phyloP scores from a whole-genome alignment of 371 early-diverging fungal species.

The Haplosporangium sp. region DNA sequence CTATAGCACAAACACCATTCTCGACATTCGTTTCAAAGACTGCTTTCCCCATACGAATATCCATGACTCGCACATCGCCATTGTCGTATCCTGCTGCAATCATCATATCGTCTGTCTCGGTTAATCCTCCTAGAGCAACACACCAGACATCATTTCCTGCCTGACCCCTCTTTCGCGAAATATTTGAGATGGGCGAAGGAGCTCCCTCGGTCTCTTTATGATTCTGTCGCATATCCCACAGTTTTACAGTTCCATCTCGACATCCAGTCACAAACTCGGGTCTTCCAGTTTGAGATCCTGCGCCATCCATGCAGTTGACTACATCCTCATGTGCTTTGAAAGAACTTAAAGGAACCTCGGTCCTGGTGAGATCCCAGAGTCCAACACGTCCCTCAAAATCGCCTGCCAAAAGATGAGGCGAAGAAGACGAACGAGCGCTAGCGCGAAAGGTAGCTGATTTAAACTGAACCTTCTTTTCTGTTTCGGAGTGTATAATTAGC shows the following conservation, averaged over 20 bases:
- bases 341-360: constrained; percentile 69
- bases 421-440: constrained; percentile 55
- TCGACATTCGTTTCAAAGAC: constrained; percentile 81
- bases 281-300: constrained; percentile 65
- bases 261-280: constrained; percentile 84
- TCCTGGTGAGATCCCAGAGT: constrained; percentile 79
- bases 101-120: constrained; percentile 59
- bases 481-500: constrained; percentile 53
- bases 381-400: constrained; percentile 79
- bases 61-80: constrained; percentile 83
- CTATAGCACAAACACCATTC: constrained; percentile 78
- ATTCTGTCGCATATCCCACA: constrained; percentile 84
- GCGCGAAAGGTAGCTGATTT: constrained; percentile 77
- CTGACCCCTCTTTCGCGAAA: constrained; percentile 63
- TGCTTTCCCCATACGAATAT: constrained; percentile 69
- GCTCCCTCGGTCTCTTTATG: constrained; percentile 11
- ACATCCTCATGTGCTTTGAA: constrained; percentile 80
- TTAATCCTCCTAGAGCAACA: constrained; percentile 65
- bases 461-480: constrained; percentile 66
- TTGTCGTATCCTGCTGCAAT: constrained; percentile 85
- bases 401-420: constrained; percentile 79
- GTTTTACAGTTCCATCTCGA: constrained; percentile 82
- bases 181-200: constrained; percentile 66
- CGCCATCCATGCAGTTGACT: constrained; percentile 83
- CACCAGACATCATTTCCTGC: constrained; percentile 78